Conservation (phyloP, 768 basidiomycete species). For the Trametes coccinea region DNA sequence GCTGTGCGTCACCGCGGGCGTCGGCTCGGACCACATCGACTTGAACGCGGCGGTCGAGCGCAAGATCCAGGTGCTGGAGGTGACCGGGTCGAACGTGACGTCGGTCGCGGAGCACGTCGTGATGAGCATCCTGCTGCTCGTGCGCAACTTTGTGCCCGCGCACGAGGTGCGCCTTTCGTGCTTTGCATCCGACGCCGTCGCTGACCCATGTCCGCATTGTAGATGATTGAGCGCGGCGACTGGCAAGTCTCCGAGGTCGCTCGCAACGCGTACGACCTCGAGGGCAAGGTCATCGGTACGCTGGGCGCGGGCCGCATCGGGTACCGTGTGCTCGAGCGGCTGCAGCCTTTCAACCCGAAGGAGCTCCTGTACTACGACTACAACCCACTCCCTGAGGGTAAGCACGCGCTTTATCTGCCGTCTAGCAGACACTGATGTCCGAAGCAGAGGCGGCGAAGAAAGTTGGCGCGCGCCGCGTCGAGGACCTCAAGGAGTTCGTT, state of each 20-base stretch:
- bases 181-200: not conserved
- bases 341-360: constrained; percentile 83
- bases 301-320: constrained; percentile 86
- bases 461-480: constrained; percentile 72
- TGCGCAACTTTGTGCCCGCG: constrained; percentile 86
- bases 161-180: constrained; percentile 59
- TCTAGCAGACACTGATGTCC: no score
- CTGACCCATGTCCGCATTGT: not conserved
- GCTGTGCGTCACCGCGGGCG: constrained; percentile 87
- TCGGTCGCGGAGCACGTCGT: constrained; percentile 91
- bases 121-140: constrained; percentile 88
- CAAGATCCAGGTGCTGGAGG: constrained; percentile 64
- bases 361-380: constrained; percentile 92
- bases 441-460: constrained; percentile 56
- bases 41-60: constrained; percentile 83
- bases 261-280: constrained; percentile 83
- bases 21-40: constrained; percentile 90
- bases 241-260: constrained; percentile 88
- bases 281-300: constrained; percentile 89
- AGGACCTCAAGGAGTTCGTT: constrained; percentile 67
- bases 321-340: constrained; percentile 79
- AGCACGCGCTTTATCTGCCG: no score
- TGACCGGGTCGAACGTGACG: constrained; percentile 86
- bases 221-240: constrained; percentile 82
- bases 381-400: constrained; percentile 55